Percentiles rank a stretch among this genome's conserved stretches.
These are phyloP conservation scores for Ascochyta viciae-villosae DNA, from an alignment of 2,329 filamentous ascomycete genomes.

Conservation along the genomic window DNA sequence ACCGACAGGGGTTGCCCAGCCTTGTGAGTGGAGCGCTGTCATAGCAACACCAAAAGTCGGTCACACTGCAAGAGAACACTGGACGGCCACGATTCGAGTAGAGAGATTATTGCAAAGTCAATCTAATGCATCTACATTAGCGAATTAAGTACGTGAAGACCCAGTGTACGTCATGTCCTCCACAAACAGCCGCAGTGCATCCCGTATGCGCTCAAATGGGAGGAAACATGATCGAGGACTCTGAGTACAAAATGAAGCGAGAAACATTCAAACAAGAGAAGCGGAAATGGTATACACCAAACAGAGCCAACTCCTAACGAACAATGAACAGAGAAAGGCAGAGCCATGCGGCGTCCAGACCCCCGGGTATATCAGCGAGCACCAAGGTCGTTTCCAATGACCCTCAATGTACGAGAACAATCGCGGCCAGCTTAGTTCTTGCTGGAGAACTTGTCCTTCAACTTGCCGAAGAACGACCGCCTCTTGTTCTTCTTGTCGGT, in stretches of 20 bases:
- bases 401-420: constrained; percentile 21
- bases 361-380: constrained; percentile 34
- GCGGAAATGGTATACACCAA: constrained; percentile 48
- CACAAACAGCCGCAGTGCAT: constrained; percentile 13
- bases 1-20: constrained; percentile 15
- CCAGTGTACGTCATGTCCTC: constrained; percentile 7
- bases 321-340: constrained; percentile 35
- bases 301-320: constrained; percentile 42
- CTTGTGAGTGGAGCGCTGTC: constrained; percentile 10
- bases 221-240: constrained; percentile 10
- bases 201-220: neutral
- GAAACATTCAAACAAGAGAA: constrained; percentile 30
- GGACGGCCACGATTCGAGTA: neutral
- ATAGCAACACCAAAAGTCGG: constrained; percentile 20
- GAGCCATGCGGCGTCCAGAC: constrained; percentile 18
- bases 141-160: constrained; percentile 38
- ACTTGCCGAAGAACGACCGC: constrained; percentile 56
- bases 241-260: constrained; percentile 29
- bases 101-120: constrained; percentile 4
- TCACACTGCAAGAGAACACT: constrained; percentile 1
- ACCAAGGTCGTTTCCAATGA: constrained; percentile 21
- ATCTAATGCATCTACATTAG: constrained; percentile 36
- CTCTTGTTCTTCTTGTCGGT: constrained; percentile 57
- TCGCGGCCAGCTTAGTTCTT: constrained; percentile 31
- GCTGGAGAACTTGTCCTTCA: constrained; percentile 57